These are phyloP conservation scores for Sanghuangporus baumii DNA, from an alignment of 1,284 basidiomycete genomes.

Conservation along the genomic window DNA sequence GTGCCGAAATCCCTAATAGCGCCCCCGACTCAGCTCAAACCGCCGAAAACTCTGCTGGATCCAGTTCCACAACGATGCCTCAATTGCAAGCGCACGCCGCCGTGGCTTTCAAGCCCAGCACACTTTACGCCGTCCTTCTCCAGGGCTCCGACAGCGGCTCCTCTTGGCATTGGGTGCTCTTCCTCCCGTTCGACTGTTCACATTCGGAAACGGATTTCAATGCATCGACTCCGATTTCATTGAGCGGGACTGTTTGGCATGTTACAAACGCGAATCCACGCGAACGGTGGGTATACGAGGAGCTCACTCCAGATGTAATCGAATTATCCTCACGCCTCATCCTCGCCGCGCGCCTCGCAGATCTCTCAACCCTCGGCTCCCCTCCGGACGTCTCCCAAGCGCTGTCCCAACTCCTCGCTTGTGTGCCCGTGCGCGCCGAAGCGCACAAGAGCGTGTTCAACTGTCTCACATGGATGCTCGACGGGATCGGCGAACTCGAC, in stretches of 20 bases:
- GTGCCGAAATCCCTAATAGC: not conserved
- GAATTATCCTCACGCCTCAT: not conserved
- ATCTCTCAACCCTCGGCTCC: not conserved
- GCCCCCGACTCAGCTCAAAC: not conserved
- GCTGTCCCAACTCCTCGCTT: not conserved
- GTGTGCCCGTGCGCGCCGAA: not conserved
- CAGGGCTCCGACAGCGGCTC: not conserved
- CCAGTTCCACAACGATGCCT: not conserved
- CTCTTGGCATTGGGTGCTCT: constrained; percentile 1
- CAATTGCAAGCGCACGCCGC: not conserved
- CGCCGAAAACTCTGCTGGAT: not conserved
- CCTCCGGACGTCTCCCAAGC: not conserved
- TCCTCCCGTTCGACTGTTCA: not conserved
- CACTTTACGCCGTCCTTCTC: constrained; percentile 2
- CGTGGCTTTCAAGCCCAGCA: not conserved
- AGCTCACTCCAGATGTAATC: not conserved
- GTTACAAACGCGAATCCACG: not conserved
- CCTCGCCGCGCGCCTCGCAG: constrained; percentile 3
- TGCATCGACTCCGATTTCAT: not conserved
- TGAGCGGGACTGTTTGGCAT: not conserved
- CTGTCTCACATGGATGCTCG: constrained; percentile 5
- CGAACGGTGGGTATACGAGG: constrained; percentile 5
- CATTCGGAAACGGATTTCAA: not conserved
- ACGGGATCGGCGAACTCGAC: constrained; percentile 1
- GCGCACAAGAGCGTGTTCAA: constrained; percentile 1